These are phyloP conservation scores for Sambucus nigra DNA, from an alignment of 129 eudicot species.

Conservation along the genomic window DNA sequence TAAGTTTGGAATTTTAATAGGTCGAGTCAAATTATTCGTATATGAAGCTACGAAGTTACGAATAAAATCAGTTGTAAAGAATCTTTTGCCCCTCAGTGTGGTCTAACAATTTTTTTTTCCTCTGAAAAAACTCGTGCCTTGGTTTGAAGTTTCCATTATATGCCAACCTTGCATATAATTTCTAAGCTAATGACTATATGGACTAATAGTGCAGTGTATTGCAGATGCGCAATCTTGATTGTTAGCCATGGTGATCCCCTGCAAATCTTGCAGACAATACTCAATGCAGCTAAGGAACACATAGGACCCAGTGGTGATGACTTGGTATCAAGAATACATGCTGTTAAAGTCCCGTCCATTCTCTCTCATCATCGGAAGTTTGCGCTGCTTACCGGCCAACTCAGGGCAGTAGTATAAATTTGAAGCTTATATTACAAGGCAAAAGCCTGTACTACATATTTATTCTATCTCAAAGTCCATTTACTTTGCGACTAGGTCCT, in stretches of 20 bases:
- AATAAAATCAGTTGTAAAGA: too few relatives aligned
- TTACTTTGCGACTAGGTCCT: too few relatives aligned
- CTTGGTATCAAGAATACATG: constrained; percentile 42
- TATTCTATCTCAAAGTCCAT: too few relatives aligned
- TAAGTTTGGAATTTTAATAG: too few relatives aligned
- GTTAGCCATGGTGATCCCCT: constrained; percentile 98
- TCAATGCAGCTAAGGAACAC: constrained; percentile 46
- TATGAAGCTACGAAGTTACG: too few relatives aligned
- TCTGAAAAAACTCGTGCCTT: too few relatives aligned
- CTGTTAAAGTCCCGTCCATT: constrained; percentile 38
- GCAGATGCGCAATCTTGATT: constrained; percentile 69
- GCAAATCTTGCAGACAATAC: constrained; percentile 75
- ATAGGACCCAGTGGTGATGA: constrained; percentile 23
- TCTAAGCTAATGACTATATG: neutral
- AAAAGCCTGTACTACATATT: neutral
- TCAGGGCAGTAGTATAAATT: constrained; percentile 39
- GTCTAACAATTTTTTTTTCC: too few relatives aligned
- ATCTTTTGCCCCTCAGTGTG: too few relatives aligned
- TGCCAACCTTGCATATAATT: neutral
- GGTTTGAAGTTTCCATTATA: neutral
- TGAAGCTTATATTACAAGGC: neutral
- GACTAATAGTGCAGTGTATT: constrained; percentile 8
- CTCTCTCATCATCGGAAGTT: constrained; percentile 76
- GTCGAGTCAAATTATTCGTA: neutral
- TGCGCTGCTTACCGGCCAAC: constrained; percentile 69